Conservation (phyloP, 2,329 filamentous ascomycete genomes). For the Fulvia fulva region DNA sequence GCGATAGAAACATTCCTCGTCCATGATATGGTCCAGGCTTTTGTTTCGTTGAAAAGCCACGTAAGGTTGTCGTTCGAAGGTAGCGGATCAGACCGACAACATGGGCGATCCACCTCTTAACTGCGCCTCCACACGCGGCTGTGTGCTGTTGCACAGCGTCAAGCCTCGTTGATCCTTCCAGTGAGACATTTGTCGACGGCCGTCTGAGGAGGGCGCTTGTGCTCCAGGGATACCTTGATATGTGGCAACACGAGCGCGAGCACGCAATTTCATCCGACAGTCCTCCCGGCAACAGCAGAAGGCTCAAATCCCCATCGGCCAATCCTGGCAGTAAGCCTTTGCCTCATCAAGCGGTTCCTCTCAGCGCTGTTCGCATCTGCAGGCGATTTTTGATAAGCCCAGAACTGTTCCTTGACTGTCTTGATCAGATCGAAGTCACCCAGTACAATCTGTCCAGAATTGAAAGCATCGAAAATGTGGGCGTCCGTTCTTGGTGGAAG, state of each 20-base stretch:
- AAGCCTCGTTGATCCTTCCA: background rate
- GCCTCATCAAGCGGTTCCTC: constrained; percentile 12
- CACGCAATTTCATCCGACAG: background rate
- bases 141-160: background rate
- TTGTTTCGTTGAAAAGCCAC: background rate
- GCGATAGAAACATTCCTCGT: background rate
- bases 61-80: background rate
- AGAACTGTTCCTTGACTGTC: constrained; percentile 41
- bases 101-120: no score
- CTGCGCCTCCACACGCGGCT: background rate
- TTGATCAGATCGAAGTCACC: constrained; percentile 42
- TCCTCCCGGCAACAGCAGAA: background rate
- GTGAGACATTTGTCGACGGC: background rate
- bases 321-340: constrained; percentile 11
- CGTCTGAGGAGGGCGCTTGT: background rate
- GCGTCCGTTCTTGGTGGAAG: constrained; percentile 27
- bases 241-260: no score
- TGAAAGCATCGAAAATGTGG: constrained; percentile 42
- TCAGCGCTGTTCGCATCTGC: constrained; percentile 9
- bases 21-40: background rate
- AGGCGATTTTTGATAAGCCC: constrained; percentile 34
- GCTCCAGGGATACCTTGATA: background rate
- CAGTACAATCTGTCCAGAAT: constrained; percentile 45
- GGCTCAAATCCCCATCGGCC: constrained; percentile 6
- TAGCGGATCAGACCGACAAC: no score